Base-by-base conservation (phyloP, 768 basidiomycete genomes). In the Serendipita sp. region DNA sequence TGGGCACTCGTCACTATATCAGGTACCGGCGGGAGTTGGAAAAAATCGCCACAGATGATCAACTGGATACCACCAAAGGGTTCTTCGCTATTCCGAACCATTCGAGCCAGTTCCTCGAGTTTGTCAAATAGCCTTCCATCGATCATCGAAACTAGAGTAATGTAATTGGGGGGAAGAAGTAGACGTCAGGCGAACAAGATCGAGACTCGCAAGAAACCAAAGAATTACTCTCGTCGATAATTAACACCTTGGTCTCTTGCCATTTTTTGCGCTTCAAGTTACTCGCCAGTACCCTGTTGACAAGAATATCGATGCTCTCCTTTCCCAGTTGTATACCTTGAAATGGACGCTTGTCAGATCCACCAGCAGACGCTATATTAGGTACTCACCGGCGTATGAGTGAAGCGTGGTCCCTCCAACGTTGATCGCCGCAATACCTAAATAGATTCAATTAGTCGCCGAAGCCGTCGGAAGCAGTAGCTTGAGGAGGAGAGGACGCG, bases 341-440 rank as follows among this genome's bases (percentile, higher is more conserved):
- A 54, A 28, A 54, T n/a, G 16, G 11, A 46, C 45, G 2, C 18
- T 28, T 15, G 53, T 11, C 24, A 30, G 16, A 54, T 15, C 10
- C 53, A 13, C 13, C 16, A 54, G 2, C 15, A 13, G 13, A 13
- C 2, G 37, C 28, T 10, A 7, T 13, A 41, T 41, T 13, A 7
- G 41, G 41, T 41, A 41, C 7, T 28, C 66, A 5, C 72, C 71
- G 5, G 71, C 87, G 86, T 82, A 88, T 2, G 86, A 86, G 70
- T 93, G 91, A 13, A 94, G 73, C 0, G 91, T 93, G 24, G 77
- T 77, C 1, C 91, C 91, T 3, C 86, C 86, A 63, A 94, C 89
- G 69, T 90, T 90, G 54, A 89, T 80, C 0, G 89, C 82, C 2
- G 91, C 91, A 41, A 88, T 88, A 0, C 86, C 86, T 1, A 86